Percentiles rank a stretch among this genome's conserved stretches.
phyloP scores from a whole-genome alignment of 805 yeast genomes.

The Saturnispora besseyi region DNA sequence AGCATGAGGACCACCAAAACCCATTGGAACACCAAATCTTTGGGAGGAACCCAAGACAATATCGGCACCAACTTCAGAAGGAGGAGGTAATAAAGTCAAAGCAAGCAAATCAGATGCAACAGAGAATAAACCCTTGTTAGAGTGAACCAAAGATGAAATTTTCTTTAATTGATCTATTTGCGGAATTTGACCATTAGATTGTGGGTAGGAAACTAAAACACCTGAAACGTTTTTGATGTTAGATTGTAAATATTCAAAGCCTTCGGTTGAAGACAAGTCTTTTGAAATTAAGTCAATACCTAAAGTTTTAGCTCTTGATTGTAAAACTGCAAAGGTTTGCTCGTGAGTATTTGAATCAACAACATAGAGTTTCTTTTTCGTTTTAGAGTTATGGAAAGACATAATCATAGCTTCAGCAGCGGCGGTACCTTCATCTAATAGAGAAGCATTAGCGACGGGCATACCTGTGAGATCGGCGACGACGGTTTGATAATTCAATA shows the following conservation, averaged over 20 bases:
- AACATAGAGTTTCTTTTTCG: slow-evolving; percentile 58
- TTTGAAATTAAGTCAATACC: slow-evolving; percentile 52
- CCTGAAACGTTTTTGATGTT: slow-evolving; percentile 51
- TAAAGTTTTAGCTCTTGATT: slow-evolving; percentile 70
- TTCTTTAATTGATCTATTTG: slow-evolving; percentile 39
- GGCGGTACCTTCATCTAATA: slow-evolving; percentile 94
- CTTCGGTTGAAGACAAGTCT: slow-evolving; percentile 41
- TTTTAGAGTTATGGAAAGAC: slow-evolving; percentile 57
- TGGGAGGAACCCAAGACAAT: slow-evolving; percentile 89
- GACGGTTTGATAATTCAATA: slow-evolving; percentile 89
- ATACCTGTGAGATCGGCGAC: slow-evolving; percentile 85
- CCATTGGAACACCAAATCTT: slow-evolving; percentile 96
- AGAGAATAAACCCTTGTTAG: slow-evolving; percentile 63
- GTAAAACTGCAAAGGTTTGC: slow-evolving; percentile 75
- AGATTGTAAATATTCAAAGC: slow-evolving; percentile 28
- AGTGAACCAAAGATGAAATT: slow-evolving; percentile 59
- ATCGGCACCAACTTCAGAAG: slow-evolving; percentile 82
- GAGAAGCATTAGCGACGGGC: slow-evolving; percentile 90
- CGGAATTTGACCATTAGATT: slow-evolving; percentile 66
- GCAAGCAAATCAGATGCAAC: slow-evolving; percentile 93
- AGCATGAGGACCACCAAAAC: slow-evolving; percentile 98
- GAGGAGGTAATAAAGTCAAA: slow-evolving; percentile 75
- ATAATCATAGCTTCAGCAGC: slow-evolving; percentile 95
- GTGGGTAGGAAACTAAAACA: slow-evolving; percentile 83
- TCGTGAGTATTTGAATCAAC: slow-evolving; percentile 74